Base-by-base conservation (phyloP, 2,329 filamentous ascomycete genomes). In the Fusarium mundagurra region DNA sequence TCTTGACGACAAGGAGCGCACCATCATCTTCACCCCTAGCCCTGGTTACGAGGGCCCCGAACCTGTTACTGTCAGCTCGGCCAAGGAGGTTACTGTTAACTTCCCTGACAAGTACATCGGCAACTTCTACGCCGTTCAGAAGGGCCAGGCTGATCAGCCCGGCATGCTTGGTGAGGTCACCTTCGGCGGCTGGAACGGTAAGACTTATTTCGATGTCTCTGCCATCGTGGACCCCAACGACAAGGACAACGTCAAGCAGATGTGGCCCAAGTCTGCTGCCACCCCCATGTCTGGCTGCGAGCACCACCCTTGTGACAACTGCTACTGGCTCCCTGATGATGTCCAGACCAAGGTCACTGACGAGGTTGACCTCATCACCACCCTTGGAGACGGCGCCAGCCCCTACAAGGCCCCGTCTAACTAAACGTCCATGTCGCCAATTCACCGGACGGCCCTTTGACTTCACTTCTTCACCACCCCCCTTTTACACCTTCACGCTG, bases 181-280 rank as follows among this genome's bases (percentile, higher is more conserved):
- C 72, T 88, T 87, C 77, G 82, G 85, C 61, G 87, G 85, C 77
- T 88, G 81, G 81, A 77, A 80, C 60, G 87, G 82, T 72, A 69
- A 83, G 67, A 89, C 86, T 65, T 90, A 86, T 85, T 90, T 88
- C 66, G 88, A 90, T 72, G 87, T 90, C 71, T 89, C 88, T 17
- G 88, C 88, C 79, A 90, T 90, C 72, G 86, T 89, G 76, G 82
- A 87, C 80, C 81, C 87, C 58, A 77, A 78, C 44, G 88, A 90
- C 80, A 76, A 81, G 73, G 65, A 85, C 72, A 87, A 87, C 75
- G 84, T 90, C 77, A 88, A 90, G 85, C 81, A 86, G 82, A 85
- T 90, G 80, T 89, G 82, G 82, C 88, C 88, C 34, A 80, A 79
- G 63, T 76, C 61, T 59, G 61, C 71, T 64, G 76, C 82, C 72